Percentiles rank a stretch among this genome's conserved stretches.
Conservation (phyloP, 768 basidiomycete genomes). For the Suillus spraguei region DNA sequence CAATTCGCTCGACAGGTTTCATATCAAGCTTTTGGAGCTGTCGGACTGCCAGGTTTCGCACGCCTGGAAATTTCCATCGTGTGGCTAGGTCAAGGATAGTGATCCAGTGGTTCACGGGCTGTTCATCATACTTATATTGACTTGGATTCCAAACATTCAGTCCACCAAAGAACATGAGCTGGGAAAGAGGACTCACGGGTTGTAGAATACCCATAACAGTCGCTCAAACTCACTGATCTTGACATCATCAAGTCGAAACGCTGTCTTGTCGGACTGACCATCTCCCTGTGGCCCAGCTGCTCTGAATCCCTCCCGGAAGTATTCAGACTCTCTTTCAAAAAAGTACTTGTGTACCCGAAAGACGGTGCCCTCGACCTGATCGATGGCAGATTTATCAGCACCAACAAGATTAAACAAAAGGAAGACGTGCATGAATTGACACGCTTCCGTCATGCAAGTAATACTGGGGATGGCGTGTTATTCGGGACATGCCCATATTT, state of each 20-base stretch:
- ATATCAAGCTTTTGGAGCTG: slow-evolving; percentile 54
- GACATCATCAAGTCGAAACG: slow-evolving; percentile 27
- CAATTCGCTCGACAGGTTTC: slow-evolving; percentile 53
- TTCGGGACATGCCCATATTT: neutral
- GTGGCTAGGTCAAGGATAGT: slow-evolving; percentile 55
- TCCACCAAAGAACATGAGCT: too few species aligned
- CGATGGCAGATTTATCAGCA: neutral
- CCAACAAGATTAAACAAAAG: neutral
- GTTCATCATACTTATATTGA: slow-evolving; percentile 56
- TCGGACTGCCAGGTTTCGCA: slow-evolving; percentile 52
- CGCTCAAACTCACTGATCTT: slow-evolving; percentile 42
- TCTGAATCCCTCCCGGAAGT: slow-evolving; percentile 31
- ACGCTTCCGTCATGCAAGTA: neutral
- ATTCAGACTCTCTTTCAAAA: slow-evolving; percentile 38
- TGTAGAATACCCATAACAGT: slow-evolving; percentile 60
- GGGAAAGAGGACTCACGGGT: slow-evolving; percentile 41
- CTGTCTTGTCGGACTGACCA: slow-evolving; percentile 3
- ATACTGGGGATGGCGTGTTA: slow-evolving; percentile 3
- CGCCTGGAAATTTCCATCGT: slow-evolving; percentile 55
- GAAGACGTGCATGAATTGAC: slow-evolving; percentile 3
- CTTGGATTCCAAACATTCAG: slow-evolving; percentile 32
- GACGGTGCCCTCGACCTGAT: slow-evolving; percentile 37
- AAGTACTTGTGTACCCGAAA: slow-evolving; percentile 41
- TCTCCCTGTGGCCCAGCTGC: slow-evolving; percentile 1
- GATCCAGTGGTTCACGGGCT: slow-evolving; percentile 52